Base-by-base conservation (phyloP, 331 rosid species). In the Erythrophleum ivorense region DNA sequence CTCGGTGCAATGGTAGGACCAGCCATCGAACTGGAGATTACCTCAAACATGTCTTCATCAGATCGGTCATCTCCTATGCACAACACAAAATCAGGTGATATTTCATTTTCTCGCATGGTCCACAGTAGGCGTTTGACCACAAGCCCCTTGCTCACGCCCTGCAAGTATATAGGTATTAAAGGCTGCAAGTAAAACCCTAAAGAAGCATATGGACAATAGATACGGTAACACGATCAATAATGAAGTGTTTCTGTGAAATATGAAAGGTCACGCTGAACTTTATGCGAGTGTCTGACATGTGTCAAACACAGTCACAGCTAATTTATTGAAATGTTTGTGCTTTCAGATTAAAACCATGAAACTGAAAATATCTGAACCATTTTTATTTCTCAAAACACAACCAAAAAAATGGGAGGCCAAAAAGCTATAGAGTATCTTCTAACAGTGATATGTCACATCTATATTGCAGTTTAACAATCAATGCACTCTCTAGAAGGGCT, bases 21-120 rank as follows among this genome's bases (percentile, higher is more conserved):
- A 13, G 83, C 80, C 76, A 81, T 73, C 58, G 92, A 86, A 75
- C 85, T 86, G 6, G 81, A 36, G 74, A 92, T 88, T 75, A 84
- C 92, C 91, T 92, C 94, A 34, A 92, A 92, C 97, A 92, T 92
- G 87, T 90, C 97, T 87, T 92, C 97, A n/a, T 92, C 97, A 0
- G 97, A 92, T 80, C 94, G 75, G 41, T 92, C 97, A 81, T 92
- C 97, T 54, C 94, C 97, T 54, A 90, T 87, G 80, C 97, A 92
- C 66, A 88, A 84, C 73, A 92, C 91, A 46, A 90, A 92, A 77
- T 92, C 97, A 0, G 92, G 91, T 2, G 87, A 38, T 84, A 80
- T 83, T 40, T 59, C 91, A 84, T 75, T 81, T 21, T 77, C 91
- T 71, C 82, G 88, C 94, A 92, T 90, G 33, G 83, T 73, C 11